These are phyloP conservation scores for Volvox reticuliferus DNA, from an alignment of 139 green algal genomes.

Conservation along the genomic window DNA sequence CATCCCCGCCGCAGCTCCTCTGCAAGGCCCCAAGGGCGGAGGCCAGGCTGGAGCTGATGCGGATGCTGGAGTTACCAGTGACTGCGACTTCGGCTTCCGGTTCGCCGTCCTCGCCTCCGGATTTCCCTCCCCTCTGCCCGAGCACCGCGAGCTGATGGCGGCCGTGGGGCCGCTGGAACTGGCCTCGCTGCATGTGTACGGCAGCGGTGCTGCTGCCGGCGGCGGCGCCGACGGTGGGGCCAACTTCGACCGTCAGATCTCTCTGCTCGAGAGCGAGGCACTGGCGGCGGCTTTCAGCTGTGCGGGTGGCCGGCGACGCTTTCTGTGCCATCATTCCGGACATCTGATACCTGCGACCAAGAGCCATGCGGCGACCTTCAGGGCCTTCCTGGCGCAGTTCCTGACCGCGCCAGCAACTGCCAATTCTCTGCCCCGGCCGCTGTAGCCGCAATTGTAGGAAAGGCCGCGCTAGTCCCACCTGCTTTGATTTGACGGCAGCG, in stretches of 20 bases:
- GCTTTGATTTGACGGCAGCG: too few relatives aligned
- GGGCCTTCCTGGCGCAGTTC: conserved; percentile 43
- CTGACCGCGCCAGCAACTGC: too few relatives aligned
- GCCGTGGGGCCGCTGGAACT: conserved; percentile 27
- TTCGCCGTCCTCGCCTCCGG: conserved; percentile 61
- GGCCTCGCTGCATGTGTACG: conserved; percentile 61
- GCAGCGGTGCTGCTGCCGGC: conserved; percentile 11
- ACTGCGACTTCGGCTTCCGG: conserved; percentile 22
- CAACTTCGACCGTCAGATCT: conserved; percentile 27
- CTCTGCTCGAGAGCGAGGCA: neutral
- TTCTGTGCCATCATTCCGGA: neutral
- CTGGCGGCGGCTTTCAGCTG: conserved; percentile 18
- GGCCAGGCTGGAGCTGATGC: neutral
- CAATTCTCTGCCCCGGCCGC: too few relatives aligned
- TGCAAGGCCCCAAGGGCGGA: neutral
- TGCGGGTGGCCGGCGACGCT: neutral
- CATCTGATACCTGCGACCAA: conserved; percentile 45
- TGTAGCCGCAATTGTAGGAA: too few relatives aligned
- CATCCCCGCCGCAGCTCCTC: neutral
- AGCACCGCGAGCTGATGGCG: conserved; percentile 38
- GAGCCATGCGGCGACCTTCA: neutral
- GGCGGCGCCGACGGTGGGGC: neutral
- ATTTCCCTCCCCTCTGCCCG: conserved; percentile 20
- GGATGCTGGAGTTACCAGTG: neutral
- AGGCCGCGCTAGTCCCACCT: too few relatives aligned